Base-by-base conservation (phyloP, 2,329 filamentous ascomycete genomes). In the Lizonia empirigonia region DNA sequence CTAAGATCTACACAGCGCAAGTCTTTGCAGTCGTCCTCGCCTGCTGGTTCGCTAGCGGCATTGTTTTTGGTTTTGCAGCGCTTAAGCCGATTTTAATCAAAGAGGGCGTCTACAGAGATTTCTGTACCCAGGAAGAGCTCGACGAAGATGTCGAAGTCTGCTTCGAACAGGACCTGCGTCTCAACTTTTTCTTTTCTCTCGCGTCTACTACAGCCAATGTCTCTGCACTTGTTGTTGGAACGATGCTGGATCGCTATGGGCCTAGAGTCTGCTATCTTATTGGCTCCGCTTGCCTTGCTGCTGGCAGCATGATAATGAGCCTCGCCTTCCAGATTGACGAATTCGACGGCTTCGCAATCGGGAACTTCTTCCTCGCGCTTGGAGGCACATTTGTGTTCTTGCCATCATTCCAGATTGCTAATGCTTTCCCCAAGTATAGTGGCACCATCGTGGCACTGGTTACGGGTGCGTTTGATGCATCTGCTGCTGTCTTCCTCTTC, bases 361-460 rank as follows among this genome's bases (percentile, higher is more conserved):
- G 88, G 13, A 92, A 93, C 70, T 77, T 92, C 18, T 84, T 90
- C 47, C 80, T 94, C 7, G 88, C 89, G 0, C 79, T 93, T 1
- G 90, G 89, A 16, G 90, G 90, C 0, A 88, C 89, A 2, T 92
- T 91, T 63, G 83, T 90, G 42, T 94, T 91, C 72, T 90, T 94
- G 50, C 86, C 89, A 7, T 89, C 87, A 3, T 93, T 93, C 72
- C 90, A 94, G 69, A 82, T 94, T 30, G 91, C 89, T 30, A 94
- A 94, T 70, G 86, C 90, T 2, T 93, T 95, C 66, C 90, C 90
- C 1, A 81, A 81, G 40, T 82, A 87, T 65, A 89, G 89, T 1
- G 90, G 90, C 1, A 76, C 90, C n/a, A 90, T 95, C 56, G 78
- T 95, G 7, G 89, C 90, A 2, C 79, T 91, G 26, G 75, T 95